Base-by-base conservation (phyloP, 352 stramenopile species). In the Peronospora tabacina region DNA sequence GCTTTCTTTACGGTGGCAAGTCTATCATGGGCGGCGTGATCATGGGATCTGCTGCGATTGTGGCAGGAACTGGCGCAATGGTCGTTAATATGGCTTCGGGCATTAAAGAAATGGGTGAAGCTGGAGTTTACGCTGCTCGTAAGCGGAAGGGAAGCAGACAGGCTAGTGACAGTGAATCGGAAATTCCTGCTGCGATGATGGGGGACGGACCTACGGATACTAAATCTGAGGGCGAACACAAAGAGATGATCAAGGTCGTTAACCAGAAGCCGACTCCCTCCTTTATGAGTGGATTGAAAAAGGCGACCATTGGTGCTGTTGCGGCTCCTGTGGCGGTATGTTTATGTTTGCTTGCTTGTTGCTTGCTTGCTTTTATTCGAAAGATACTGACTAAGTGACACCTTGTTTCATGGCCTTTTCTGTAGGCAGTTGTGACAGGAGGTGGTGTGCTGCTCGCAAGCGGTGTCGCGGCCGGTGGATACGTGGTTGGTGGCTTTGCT, bases 31-130 rank as follows among this genome's bases (percentile, higher is more conserved):
- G 80, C 12, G 82, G 82, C 13, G 75, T 94, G n/a, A 73, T 94
- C 30, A 87, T 91, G 72, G 78, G 82, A 55, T 87, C 82, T 5
- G 78, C 78, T 2, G 81, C 82, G 0, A 74, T 94, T 30, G 76
- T 89, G 29, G 75, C 74, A 13, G 82, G 82, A 13, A 71, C 80
- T 46, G 72, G 77, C 15, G 80, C 80, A 9, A 90, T 94, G 78
- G 78, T 90, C 39, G 73, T 78, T 17, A 94, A 90, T 39, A 40
- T 94, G 24, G 82, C 78, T 10, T 72, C 86, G 16, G 82, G 82
- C 16, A 73, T 94, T 41, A 90, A 90, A 53, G 82, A 94, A 52
- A 94, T 94, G 82, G 75, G 82, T 33, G 75, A 94, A 36, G 82
- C 82, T 3, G 80, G 82, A 7, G 75, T 91, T n/a, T 63, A 91